Evolutionary conservation across 768 basidiomycete species (phyloP), one percentile per base, ranked within the genome.

Genomic region (Sarcomyxa edulis): DNA sequence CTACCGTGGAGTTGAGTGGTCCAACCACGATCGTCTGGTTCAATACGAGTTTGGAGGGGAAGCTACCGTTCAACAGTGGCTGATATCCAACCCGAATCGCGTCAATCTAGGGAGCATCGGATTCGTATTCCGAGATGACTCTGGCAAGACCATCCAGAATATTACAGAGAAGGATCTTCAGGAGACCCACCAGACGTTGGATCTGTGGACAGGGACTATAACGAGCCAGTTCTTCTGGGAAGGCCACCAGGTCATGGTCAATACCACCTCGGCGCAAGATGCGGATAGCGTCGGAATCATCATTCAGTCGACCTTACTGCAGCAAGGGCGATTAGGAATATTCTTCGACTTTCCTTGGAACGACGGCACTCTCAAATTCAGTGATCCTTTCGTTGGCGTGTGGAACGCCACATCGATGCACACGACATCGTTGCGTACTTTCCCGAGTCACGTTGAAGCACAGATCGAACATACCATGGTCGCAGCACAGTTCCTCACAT

Each of bases 281-380:
- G 56, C 52, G 9, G 66, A 69, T 47, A 56, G 60, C 6, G 47
- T 78, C 19, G 70, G 57, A 2, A 49, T 78, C 18, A 50, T 42
- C 2, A 46, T 78, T 24, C 26, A 50, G 2, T 77, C 75, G 5
- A 9, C 56, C 2, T 57, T 76, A 14, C 34, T 80, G n/a, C 11
- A 46, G 10, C 41, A 47, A 6, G 62, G 64, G 3, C 54, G 54
- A 24, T 53, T 78, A 6, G 72, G 69, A 0, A 14, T 77, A 0
- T 78, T 76, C 53, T 44, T 80, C 9, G 76, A 80, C 50, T 78
- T 74, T 45, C 76, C 76, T 5, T 80, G 74, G 74, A 74, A 74
- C 53, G 76, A 76, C 43, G 78, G 78, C n/a, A 56, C 50, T 12
- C 41, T 52, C 12, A 76, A 78, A 48, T 80, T 78, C 50, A 64